A percentile compares a stretch with the other conserved stretches of the same genome.
Evolutionary conservation across 352 stramenopile species (phyloP).

Genomic region (Pythium dissotocum): DNA sequence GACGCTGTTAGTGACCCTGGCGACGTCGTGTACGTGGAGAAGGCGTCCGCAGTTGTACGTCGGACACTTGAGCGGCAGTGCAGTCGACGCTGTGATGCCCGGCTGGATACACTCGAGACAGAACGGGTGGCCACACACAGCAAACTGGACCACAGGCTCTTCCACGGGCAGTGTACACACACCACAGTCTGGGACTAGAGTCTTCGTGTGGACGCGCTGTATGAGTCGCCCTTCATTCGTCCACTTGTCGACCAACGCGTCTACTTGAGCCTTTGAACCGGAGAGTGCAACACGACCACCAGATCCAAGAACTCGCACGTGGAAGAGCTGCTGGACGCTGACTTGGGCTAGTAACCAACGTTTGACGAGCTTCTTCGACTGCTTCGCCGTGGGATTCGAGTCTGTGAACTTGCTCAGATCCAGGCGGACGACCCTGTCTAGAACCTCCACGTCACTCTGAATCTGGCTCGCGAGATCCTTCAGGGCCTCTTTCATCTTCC

Average conservation of each 20-base stretch:
- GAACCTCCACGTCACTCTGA: neutral
- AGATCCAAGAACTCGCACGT: neutral
- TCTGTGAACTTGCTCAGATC: neutral
- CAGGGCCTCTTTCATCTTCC: neutral
- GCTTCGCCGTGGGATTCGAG: neutral
- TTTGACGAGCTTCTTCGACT: neutral
- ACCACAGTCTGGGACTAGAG: neutral
- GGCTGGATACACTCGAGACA: conserved; percentile 5
- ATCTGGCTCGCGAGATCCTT: neutral
- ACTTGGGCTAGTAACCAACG: neutral
- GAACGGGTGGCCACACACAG: neutral
- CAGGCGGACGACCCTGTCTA: neutral
- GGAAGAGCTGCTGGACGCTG: neutral
- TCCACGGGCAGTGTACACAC: neutral
- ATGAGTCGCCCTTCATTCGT: neutral
- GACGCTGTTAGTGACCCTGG: neutral
- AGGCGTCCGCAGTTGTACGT: neutral
- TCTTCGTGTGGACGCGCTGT: neutral
- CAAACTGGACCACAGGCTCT: neutral
- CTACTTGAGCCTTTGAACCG: neutral
- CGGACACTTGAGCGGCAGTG: conserved; percentile 1
- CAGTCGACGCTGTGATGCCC: neutral
- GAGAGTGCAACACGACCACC: neutral
- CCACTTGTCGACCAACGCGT: neutral
- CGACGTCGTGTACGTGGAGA: neutral